These are phyloP conservation scores for Ophiostoma tasmaniense DNA, from an alignment of 2,329 filamentous ascomycete genomes.

Conservation along the genomic window DNA sequence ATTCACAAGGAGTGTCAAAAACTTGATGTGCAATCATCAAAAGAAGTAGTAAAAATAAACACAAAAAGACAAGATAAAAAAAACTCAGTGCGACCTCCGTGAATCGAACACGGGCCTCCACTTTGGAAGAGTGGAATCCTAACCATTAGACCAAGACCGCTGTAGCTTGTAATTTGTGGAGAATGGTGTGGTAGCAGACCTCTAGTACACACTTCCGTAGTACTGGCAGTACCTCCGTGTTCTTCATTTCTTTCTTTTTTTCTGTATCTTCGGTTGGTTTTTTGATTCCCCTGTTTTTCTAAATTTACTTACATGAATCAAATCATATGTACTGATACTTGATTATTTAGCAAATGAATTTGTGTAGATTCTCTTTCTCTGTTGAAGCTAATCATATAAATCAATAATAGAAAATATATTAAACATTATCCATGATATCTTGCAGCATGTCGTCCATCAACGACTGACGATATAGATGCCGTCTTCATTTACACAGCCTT, in stretches of 20 bases:
- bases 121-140: slow-evolving; percentile 18
- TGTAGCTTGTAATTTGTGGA: background rate
- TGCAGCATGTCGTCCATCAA: background rate
- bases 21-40: background rate
- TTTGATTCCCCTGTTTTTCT: too few species aligned
- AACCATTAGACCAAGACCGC: slow-evolving; percentile 17
- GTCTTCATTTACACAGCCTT: background rate
- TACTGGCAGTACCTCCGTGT: background rate
- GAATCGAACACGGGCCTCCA: slow-evolving; percentile 19
- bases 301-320: too few species aligned
- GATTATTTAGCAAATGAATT: too few species aligned
- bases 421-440: background rate
- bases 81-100: slow-evolving; percentile 14
- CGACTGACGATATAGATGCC: background rate
- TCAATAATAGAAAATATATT: too few species aligned
- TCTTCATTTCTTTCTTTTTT: background rate
- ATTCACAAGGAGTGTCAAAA: background rate
- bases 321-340: too few species aligned
- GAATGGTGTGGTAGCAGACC: background rate
- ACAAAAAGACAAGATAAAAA: background rate
- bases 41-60: too few species aligned
- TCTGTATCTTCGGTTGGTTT: background rate
- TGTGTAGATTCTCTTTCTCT: too few species aligned
- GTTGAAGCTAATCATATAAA: too few species aligned
- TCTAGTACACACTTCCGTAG: background rate